Evolutionary conservation across 495 filamentous ascomycete species (phyloP), one percentile per base, ranked within the genome.

Genomic region (Durotheca rogersii): DNA sequence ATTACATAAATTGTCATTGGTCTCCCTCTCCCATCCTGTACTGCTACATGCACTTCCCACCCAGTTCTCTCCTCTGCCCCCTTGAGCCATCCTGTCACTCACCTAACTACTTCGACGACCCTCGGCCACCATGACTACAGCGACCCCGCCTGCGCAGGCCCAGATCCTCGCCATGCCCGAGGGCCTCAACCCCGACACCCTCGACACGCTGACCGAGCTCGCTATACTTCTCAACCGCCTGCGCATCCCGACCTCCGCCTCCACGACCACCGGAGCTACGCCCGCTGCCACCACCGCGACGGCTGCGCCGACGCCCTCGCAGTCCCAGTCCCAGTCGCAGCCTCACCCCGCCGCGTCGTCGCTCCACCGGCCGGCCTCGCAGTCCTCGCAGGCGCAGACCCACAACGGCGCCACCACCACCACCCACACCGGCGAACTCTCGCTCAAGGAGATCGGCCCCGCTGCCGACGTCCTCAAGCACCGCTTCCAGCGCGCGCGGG

Each of bases 121-220:
- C n/a, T n/a, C 63, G 25, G 59, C 64, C 15, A 45, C 51, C 61
- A 66, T 68, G 39, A 64, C 74, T 38, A 66, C 69, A 40, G 64
- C 74, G 38, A 51, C 69, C 17, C 66, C 69, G 39, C 21, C 45
- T 17, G 2, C 21, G 17, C 33, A 31, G 29, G 27, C 57, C 18
- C 65, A 65, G 37, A 31, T 56, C 17, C 52, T 61, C 53, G 62
- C 68, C 27, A 65, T 70, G 42, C 72, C 75, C 42, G 60, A 70
- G 33, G 66, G 72, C 48, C 73, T 80, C 59, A 73, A 81, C 64
- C 66, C 80, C 45, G 74, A 81, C 72, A 82, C 82, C 14, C 85
- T 95, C 67, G 91, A 96, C 75, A 82, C 89, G 51, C 76, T 96
- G 38, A 90, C 93, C 41, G 80, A 89, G 38, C 78, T 96, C 37